Evolutionary conservation across 1,284 basidiomycete genomes (phyloP).

Genomic region (Austroboletus niveus): DNA sequence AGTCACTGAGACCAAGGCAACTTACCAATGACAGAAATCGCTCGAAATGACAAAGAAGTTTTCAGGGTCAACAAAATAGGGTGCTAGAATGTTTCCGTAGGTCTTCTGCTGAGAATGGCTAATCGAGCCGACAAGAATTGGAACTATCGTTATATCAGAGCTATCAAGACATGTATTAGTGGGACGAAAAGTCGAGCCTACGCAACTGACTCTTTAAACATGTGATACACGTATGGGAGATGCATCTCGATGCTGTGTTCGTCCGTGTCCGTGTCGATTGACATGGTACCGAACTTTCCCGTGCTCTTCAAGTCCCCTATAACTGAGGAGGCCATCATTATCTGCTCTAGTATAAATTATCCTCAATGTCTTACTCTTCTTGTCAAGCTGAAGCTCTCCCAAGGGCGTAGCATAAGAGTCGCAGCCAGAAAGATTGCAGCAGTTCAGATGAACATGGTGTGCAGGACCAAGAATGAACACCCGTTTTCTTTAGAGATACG

Average conservation of each 20-base stretch:
- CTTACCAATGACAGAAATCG: conserved; percentile 98
- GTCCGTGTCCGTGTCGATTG: conserved; percentile 74
- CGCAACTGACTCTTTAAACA: conserved; percentile 72
- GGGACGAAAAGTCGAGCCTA: background rate
- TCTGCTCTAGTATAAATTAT: background rate
- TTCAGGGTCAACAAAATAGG: conserved; percentile 72
- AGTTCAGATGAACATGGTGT: conserved; percentile 86
- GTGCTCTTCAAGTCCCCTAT: conserved; percentile 68
- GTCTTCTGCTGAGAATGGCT: conserved; percentile 54
- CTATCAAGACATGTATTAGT: conserved; percentile 37
- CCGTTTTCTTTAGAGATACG: conserved; percentile 59
- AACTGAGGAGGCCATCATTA: conserved; percentile 41
- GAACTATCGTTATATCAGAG: conserved; percentile 78
- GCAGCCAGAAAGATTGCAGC: conserved; percentile 84
- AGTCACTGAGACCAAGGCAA: background rate
- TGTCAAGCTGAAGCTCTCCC: conserved; percentile 79
- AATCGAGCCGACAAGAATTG: conserved; percentile 89
- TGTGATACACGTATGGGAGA: conserved; percentile 86
- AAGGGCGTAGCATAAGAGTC: conserved; percentile 82
- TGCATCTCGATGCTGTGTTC: conserved; percentile 99
- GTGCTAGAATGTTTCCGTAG: conserved; percentile 75
- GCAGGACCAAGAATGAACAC: conserved; percentile 96
- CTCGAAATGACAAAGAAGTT: conserved; percentile 92
- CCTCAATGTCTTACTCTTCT: conserved; percentile 59
- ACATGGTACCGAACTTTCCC: conserved; percentile 73